Evolutionary conservation across 768 basidiomycete genomes (phyloP), one percentile per base, ranked within the genome.

Genomic region (Mycena maculata): DNA sequence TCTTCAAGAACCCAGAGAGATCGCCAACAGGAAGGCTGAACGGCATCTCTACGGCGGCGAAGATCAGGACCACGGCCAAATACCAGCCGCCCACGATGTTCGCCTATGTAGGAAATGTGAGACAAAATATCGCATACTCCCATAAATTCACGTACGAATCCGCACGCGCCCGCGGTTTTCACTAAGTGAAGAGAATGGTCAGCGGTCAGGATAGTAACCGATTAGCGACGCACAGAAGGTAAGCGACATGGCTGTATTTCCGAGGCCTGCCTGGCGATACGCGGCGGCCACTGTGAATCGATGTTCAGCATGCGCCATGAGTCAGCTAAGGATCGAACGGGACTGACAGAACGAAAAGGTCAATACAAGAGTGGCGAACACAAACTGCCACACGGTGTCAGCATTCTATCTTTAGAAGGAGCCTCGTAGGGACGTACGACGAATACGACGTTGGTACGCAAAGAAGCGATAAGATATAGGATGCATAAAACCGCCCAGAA

Each of bases 371-470:
- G 65, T 64, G 27, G 45, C 31, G 33, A 71, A 71, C 5, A 71
- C 59, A 13, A 27, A 62, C 69, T 70, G 36, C 2, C 13, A 28
- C 3, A 54, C 6, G 22, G 6, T 6, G 30, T 36, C 9, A 20
- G 3, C 22, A 22, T 10, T 2, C 20, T n/a, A n/a, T 4, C 31
- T 13, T 30, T 6, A 20, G 12, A 30, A 20, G 13, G 9, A 22
- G 16, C 10, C 10, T 18, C 11, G 30, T 7, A 9, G 12, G 11
- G 55, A 70, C 60, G 25, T 11, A 70, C 69, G 23, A 33, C 57
- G 41, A 71, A 71, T 28, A 67, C 69, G 15, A 60, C 28, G 44
- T 67, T 71, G 3, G 69, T 71, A n/a, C 69, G 65, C 18, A 71
- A 49, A 10, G 56, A 38, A 15, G 65, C 61, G 36, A 71, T 28